Evolutionary conservation across 2,329 filamentous ascomycete species (phyloP), one percentile per base, ranked within the genome.

Genomic region (Xylariaceae sp.): DNA sequence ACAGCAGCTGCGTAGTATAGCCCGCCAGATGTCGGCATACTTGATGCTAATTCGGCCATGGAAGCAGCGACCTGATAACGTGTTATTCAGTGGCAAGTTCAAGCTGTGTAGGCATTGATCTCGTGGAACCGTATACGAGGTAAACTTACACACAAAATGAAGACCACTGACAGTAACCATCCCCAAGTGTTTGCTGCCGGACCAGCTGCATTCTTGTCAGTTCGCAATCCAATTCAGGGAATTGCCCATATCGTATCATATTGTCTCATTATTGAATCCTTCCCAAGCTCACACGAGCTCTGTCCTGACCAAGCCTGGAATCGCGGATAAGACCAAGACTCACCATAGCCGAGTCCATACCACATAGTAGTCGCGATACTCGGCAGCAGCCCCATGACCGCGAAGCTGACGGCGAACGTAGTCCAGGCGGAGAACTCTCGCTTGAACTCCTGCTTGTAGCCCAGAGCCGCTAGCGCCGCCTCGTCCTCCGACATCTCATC

Each of bases 1-100:
- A 87, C 84, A 3, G 84, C 84, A 15, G 82, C 67, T 13, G 84
- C 83, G 59, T 89, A 89, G 62, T 89, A 89, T 12, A 89, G 67
- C 19, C 84, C 84, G 41, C 84, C 84, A 60, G 74, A 79, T 2
- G 83, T 87, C 3, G 83, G 83, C 83, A 87, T 87, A 34, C 79
- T 80, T 3, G 78, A 83, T 53, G 83, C 87, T 15, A 88, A 66
- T 62, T 88, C 84, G 2, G 84, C 84, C 77, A 82, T 81, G 16
- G 74, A 76, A 63, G 79, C 73, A 8, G 84, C 83, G 39, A 61
- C 56, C 59, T 62, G 8, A 16, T 35, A 13, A 26, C 11, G 22
- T 11, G 22, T 26, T 26, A 26, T 11, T 26, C 22, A 26, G 6
- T 26, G 11, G 22, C 22, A 6, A n/a, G 22, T 26, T 26, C 6